Evolutionary conservation across 306 rosid species (phyloP).

Genomic region (Cucurbita moschata): DNA sequence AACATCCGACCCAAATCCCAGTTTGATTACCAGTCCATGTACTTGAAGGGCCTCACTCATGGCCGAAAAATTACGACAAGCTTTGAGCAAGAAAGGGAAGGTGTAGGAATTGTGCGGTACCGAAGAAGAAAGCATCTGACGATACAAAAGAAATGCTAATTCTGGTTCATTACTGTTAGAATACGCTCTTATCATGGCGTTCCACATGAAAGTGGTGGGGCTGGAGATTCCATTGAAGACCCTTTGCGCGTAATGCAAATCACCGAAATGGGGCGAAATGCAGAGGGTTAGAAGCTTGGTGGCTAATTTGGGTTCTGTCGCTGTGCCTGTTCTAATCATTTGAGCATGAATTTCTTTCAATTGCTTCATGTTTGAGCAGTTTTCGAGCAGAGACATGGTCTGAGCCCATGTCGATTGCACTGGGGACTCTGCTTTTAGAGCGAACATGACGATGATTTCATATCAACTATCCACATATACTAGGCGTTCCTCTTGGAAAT

Average conservation of each 20-base stretch:
- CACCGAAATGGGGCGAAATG: conserved; percentile 24
- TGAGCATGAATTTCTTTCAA: conserved; percentile 51
- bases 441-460: conserved; percentile 15
- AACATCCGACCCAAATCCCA: conserved; percentile 41
- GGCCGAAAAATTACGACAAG: conserved; percentile 40
- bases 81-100: conserved; percentile 62
- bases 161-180: conserved; percentile 35
- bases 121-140: conserved; percentile 35
- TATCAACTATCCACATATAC: background rate
- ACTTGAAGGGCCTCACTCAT: conserved; percentile 39
- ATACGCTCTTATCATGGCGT: conserved; percentile 46
- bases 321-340: conserved; percentile 30
- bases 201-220: conserved; percentile 50
- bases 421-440: conserved; percentile 3
- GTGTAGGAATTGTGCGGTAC: conserved; percentile 42
- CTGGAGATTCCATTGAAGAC: conserved; percentile 34
- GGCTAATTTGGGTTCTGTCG: conserved; percentile 9
- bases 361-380: conserved; percentile 45
- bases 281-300: conserved; percentile 33
- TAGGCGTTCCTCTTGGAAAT: background rate
- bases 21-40: conserved; percentile 39
- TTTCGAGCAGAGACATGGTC: conserved; percentile 29
- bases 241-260: conserved; percentile 31
- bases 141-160: conserved; percentile 36
- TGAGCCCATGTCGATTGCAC: conserved; percentile 18